Evolutionary conservation across 768 basidiomycete species (phyloP).

Genomic region (Agaricus blazei): DNA sequence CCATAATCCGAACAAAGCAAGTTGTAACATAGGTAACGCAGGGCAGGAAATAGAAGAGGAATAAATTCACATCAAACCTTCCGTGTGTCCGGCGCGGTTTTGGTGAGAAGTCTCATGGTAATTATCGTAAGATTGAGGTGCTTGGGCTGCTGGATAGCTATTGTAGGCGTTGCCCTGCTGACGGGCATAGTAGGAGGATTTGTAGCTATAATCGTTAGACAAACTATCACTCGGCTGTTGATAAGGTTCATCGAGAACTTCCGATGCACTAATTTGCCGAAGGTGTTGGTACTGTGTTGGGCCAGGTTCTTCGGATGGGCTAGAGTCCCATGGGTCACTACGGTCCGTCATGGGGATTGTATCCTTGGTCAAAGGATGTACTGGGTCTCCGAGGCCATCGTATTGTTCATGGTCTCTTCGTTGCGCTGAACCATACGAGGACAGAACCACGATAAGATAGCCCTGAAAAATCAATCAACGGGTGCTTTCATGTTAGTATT

Average conservation of each 20-base stretch:
- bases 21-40: background rate
- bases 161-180: conserved; percentile 17
- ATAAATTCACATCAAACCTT: conserved; percentile 1
- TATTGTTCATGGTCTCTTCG: conserved; percentile 79
- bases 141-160: conserved; percentile 25
- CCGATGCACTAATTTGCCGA: conserved; percentile 52
- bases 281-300: conserved; percentile 38
- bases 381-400: conserved; percentile 61
- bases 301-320: conserved; percentile 40
- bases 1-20: conserved; percentile 21
- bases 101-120: conserved; percentile 25
- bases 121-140: conserved; percentile 30
- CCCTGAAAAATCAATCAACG: conserved; percentile 29
- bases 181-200: conserved; percentile 26
- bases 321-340: conserved; percentile 66
- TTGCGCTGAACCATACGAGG: conserved; percentile 68
- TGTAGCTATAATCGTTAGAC: conserved; percentile 27
- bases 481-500: background rate
- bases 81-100: conserved; percentile 18
- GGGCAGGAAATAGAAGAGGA: background rate
- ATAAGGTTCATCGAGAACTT: conserved; percentile 45
- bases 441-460: conserved; percentile 38
- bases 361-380: conserved; percentile 47
- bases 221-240: conserved; percentile 42
- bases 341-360: conserved; percentile 60